Conservation (phyloP, 441 rosid genomes). For the Jatropha multifida region DNA sequence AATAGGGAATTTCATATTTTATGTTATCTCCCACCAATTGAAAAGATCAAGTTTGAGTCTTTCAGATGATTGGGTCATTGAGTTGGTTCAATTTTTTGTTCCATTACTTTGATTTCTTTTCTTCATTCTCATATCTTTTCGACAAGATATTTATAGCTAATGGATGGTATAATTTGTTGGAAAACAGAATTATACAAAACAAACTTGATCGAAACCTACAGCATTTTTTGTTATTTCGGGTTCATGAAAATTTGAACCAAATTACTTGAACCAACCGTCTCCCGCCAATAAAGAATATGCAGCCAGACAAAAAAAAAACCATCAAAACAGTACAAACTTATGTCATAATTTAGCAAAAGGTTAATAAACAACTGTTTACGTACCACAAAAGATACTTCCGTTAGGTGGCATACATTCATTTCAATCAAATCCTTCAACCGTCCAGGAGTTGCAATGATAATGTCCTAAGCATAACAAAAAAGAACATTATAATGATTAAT, state of each 20-base stretch:
- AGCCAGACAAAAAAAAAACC: neutral
- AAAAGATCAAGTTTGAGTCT: neutral
- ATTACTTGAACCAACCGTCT: neutral
- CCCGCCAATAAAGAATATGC: neutral
- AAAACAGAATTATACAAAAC: neutral
- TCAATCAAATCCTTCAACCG: slow-evolving; percentile 88
- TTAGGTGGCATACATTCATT: slow-evolving; percentile 65
- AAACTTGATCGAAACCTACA: neutral
- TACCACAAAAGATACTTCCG: slow-evolving; percentile 85
- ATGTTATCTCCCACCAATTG: neutral
- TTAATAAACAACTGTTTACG: slow-evolving; percentile 33
- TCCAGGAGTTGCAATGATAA: slow-evolving; percentile 93
- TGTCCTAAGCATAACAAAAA: slow-evolving; percentile 47
- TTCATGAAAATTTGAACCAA: neutral
- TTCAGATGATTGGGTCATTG: neutral
- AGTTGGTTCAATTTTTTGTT: neutral
- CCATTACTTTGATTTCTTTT: neutral
- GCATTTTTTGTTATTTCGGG: neutral
- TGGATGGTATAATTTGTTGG: neutral
- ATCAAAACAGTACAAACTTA: neutral
- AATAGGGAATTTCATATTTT: neutral
- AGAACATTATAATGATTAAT: neutral
- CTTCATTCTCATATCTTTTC: neutral
- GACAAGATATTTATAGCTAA: neutral
- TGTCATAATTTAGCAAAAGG: neutral